Percentiles rank a stretch among this genome's conserved stretches.
These are phyloP conservation scores for Stentor roeselii DNA, from an alignment of 73 alveolate genomes.

Conservation along the genomic window DNA sequence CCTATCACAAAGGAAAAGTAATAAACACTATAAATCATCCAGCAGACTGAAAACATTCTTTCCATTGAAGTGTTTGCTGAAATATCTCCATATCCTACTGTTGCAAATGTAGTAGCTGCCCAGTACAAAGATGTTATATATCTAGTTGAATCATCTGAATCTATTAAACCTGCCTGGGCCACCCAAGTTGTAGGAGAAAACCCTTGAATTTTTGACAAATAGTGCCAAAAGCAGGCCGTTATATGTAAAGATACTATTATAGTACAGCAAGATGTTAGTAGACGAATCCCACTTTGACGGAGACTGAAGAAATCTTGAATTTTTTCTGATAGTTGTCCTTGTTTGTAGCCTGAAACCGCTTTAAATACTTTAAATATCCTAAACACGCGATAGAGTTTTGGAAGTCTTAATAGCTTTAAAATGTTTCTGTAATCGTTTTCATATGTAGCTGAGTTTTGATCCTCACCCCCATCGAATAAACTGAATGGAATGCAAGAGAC, in stretches of 20 bases:
- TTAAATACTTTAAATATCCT: constrained; percentile 47
- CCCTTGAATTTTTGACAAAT: constrained; percentile 72
- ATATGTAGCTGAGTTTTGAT: constrained; percentile 13
- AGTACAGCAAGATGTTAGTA: constrained; percentile 54
- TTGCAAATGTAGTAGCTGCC: constrained; percentile 82
- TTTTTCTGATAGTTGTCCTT: constrained; percentile 31
- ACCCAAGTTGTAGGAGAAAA: constrained; percentile 83
- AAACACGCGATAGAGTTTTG: constrained; percentile 58
- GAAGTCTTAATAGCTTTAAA: constrained; percentile 48
- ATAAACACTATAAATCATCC: constrained; percentile 91
- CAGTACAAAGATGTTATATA: constrained; percentile 80
- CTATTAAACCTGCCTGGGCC: constrained; percentile 43
- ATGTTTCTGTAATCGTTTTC: constrained; percentile 32
- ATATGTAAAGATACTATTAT: constrained; percentile 75
- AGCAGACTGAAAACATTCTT: constrained; percentile 66
- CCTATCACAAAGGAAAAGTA: constrained; percentile 92
- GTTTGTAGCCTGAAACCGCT: constrained; percentile 35
- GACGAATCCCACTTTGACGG: constrained; percentile 61
- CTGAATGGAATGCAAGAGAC: constrained; percentile 46
- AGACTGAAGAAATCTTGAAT: constrained; percentile 44
- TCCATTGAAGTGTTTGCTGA: constrained; percentile 51
- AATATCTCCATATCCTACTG: constrained; percentile 97
- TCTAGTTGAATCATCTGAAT: constrained; percentile 40
- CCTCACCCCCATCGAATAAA: constrained; percentile 23
- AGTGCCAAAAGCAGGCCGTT: constrained; percentile 87